These are phyloP conservation scores for Aurifilum marmelostoma DNA, from an alignment of 2,329 filamentous ascomycete species.

Conservation along the genomic window DNA sequence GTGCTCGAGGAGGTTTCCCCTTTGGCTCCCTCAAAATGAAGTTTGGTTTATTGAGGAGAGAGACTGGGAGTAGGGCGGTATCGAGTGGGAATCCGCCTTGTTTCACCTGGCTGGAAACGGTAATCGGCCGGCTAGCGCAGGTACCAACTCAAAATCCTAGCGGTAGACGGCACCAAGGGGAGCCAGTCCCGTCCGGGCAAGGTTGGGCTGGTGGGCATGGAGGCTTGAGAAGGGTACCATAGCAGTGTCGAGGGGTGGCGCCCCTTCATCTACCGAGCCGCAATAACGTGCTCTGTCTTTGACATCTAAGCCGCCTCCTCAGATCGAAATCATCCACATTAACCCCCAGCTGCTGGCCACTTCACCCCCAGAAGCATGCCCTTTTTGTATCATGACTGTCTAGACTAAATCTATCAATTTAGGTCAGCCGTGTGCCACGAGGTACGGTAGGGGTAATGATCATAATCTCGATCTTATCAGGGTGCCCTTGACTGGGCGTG, in stretches of 20 bases:
- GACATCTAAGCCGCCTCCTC: constrained; percentile 5
- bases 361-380: neutral
- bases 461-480: no score
- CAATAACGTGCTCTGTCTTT: neutral
- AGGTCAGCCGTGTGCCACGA: no score
- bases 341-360: neutral
- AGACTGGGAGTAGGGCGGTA: neutral
- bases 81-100: neutral
- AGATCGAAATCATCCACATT: neutral
- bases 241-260: neutral
- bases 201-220: neutral
- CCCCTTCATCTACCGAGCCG: constrained; percentile 7
- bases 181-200: constrained; percentile 1
- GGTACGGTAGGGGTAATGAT: no score
- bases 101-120: constrained; percentile 6
- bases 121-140: constrained; percentile 3
- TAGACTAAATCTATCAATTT: neutral
- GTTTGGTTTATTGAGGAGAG: neutral
- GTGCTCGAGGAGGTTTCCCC: neutral
- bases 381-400: neutral
- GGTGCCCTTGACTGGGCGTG: no score
- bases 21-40: neutral
- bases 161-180: constrained; percentile 1
- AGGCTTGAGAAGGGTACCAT: no score
- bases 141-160: constrained; percentile 8